Evolutionary conservation across 2,329 filamentous ascomycete species (phyloP).

Genomic region (Dryadomyces quercivorus): DNA sequence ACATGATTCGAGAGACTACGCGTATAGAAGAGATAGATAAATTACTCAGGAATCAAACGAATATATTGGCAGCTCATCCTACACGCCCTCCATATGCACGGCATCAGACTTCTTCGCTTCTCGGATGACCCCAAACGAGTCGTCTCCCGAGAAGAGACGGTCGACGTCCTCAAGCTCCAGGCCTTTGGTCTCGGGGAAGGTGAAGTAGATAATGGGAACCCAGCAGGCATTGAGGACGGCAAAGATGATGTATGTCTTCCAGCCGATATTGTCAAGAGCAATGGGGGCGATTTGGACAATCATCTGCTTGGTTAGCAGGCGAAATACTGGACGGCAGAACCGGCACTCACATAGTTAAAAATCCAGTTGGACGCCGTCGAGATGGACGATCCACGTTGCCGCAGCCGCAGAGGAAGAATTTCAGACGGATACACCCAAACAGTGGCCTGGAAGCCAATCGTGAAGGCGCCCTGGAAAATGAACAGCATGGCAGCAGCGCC

Average conservation of each 20-base stretch:
- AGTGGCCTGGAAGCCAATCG: conserved; percentile 40
- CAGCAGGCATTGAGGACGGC: conserved; percentile 52
- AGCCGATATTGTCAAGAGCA: conserved; percentile 26
- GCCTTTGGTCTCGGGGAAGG: conserved; percentile 54
- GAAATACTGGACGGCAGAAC: too few species aligned
- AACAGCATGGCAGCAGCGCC: conserved; percentile 27
- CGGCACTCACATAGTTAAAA: conserved; percentile 50
- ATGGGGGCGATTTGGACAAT: conserved; percentile 44
- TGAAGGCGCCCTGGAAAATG: conserved; percentile 40
- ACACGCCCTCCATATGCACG: too few species aligned
- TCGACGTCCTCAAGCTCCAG: conserved; percentile 57
- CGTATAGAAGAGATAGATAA: too few species aligned
- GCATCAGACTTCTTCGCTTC: too few species aligned
- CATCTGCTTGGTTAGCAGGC: background rate
- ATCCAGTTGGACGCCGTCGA: conserved; percentile 45
- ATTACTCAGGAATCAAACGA: too few species aligned
- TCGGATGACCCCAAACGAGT: too few species aligned
- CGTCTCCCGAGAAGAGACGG: conserved; percentile 15
- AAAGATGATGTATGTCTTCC: conserved; percentile 52
- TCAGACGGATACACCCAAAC: conserved; percentile 49
- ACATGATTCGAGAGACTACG: too few species aligned
- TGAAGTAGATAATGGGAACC: conserved; percentile 45
- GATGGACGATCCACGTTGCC: conserved; percentile 45
- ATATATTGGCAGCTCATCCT: too few species aligned
- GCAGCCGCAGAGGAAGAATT: conserved; percentile 36